Percentiles rank a stretch among this genome's conserved stretches.
phyloP scores from a whole-genome alignment of 108 stramenopile genomes.

The Cyclostephanos tholiformis region DNA sequence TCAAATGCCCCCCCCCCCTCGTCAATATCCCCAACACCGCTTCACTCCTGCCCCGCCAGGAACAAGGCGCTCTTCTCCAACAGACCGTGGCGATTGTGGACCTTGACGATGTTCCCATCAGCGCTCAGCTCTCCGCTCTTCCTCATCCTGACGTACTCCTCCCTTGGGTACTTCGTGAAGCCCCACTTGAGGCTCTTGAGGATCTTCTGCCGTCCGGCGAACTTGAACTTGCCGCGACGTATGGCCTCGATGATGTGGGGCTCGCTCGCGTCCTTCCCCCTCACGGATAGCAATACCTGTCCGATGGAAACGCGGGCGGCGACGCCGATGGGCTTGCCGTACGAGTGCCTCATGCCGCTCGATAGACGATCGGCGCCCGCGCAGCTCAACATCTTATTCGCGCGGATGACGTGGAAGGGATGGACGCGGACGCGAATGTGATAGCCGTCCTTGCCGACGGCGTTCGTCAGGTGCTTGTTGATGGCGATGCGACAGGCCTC shows the following conservation, averaged over 20 bases:
- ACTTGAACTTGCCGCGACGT: constrained; percentile 99
- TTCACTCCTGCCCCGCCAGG: constrained; percentile 85
- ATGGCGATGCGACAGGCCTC: constrained; percentile 99
- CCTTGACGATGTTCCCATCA: constrained; percentile 94
- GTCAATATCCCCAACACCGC: too few species aligned
- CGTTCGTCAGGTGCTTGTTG: constrained; percentile 99
- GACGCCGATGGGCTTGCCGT: constrained; percentile 99
- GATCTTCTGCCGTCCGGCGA: constrained; percentile 99
- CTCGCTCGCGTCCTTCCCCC: constrained; percentile 92
- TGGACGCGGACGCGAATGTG: constrained; percentile 99
- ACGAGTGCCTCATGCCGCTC: constrained; percentile 99
- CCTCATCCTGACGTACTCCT: constrained; percentile 94
- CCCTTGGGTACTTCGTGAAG: constrained; percentile 97
- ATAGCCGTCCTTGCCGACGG: constrained; percentile 98
- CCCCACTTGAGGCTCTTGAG: constrained; percentile 99
- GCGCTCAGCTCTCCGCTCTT: constrained; percentile 91
- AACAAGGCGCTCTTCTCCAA: constrained; percentile 80
- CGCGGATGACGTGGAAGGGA: constrained; percentile 99
- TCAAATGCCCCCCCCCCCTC: too few species aligned
- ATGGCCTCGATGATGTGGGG: constrained; percentile 97
- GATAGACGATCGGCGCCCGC: constrained; percentile 99
- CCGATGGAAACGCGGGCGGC: constrained; percentile 99
- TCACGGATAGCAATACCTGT: constrained; percentile 94
- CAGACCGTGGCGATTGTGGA: constrained; percentile 86
- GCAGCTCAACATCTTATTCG: constrained; percentile 99